Evolutionary conservation across 2,329 filamentous ascomycete species (phyloP), one percentile per base, ranked within the genome.

Genomic region (Zarea fungicola): DNA sequence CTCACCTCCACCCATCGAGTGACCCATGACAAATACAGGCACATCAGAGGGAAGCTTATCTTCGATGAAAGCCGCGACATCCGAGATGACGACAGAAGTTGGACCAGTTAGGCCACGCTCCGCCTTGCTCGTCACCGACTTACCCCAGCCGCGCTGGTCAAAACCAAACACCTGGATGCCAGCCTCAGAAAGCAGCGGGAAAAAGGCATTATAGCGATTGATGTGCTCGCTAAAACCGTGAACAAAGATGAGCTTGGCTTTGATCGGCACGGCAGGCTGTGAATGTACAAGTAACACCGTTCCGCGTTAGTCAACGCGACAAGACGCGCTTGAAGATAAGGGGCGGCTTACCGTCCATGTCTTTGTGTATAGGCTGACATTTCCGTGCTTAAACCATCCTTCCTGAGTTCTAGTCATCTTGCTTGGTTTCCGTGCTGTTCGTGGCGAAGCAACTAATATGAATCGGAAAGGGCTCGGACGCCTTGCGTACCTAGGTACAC

Each of bases 191-290:
- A 96, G 77, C 13, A 69, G 71, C 6, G 82, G 76, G 68, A 93
- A 92, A 60, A 96, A 78, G 48, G 77, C 75, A 62, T 83, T 78
- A 70, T 96, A 95, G 51, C 82, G 80, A 66, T 87, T 83, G 65
- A 87, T 73, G 66, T 95, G 89, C 67, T 96, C 91, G 65, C 83
- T 89, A 75, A 91, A 96, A 60, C 91, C 91, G 69, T 96, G 91
- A 54, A 96, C 72, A 67, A 95, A 87, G 59, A 93, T 75, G 42
- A 95, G 66, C 56, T 87, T 86, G 29, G 90, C 90, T 59, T 77
- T 79, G 48, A 77, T 67, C 11, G 75, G 67, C 13, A 71, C 75
- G 25, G 75, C 65, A 25, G 81, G 80, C 83, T 83, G 40, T 18
- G 18, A 28, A 35, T 36, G 41, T 49, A 22, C 40, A 22, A 35